Evolutionary conservation across 768 basidiomycete species (phyloP).

Genomic region (Inosperma sp.): DNA sequence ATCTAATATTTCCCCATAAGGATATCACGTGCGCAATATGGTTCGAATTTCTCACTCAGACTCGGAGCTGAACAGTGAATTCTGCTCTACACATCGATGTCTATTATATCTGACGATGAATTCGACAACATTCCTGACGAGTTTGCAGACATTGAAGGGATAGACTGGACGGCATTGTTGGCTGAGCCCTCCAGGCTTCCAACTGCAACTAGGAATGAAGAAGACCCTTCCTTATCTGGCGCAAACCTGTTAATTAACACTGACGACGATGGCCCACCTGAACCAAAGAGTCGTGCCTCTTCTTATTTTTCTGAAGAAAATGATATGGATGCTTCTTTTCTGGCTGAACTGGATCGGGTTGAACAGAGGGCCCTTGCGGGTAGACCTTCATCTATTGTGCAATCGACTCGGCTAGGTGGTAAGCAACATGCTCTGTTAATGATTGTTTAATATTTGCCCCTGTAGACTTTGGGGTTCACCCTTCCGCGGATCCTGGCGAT

Average conservation of each 20-base stretch:
- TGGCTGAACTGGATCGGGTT: conserved; percentile 44
- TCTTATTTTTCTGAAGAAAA: conserved; percentile 24
- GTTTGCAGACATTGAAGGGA: conserved; percentile 46
- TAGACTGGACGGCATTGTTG: conserved; percentile 42
- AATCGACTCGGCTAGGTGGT: neutral
- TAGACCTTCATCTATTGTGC: neutral
- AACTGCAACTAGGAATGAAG: conserved; percentile 15
- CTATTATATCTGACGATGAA: conserved; percentile 42
- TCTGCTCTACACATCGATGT: neutral
- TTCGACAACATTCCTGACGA: conserved; percentile 52
- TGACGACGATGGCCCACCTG: no score
- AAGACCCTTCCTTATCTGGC: no score
- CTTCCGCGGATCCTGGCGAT: no score
- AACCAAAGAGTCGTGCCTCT: conserved; percentile 15
- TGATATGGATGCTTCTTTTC: conserved; percentile 33
- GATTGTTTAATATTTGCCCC: no score
- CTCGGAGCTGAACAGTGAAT: neutral
- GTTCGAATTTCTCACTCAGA: neutral
- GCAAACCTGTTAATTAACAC: no score
- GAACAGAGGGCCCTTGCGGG: conserved; percentile 32
- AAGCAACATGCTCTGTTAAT: neutral
- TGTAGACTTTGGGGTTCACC: no score
- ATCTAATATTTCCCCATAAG: no score
- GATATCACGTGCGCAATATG: no score
- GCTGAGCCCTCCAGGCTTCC: conserved; percentile 16